Percentiles rank a stretch among this genome's conserved stretches.
Evolutionary conservation across 2,329 filamentous ascomycete genomes (phyloP).

Genomic region (Fusarium sp.): DNA sequence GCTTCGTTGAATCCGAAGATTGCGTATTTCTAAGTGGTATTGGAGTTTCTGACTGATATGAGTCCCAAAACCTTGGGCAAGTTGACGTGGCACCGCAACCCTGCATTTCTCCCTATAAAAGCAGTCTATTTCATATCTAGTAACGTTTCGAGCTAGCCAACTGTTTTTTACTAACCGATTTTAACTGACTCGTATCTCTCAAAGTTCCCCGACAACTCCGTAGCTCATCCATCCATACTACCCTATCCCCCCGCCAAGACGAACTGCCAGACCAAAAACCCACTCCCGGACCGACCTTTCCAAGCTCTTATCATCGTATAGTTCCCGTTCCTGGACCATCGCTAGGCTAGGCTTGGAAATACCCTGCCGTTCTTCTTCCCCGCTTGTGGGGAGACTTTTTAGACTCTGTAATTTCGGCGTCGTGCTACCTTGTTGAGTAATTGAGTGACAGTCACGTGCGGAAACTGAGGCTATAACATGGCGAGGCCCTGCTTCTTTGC

Average conservation of each 20-base stretch:
- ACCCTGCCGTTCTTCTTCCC: background rate
- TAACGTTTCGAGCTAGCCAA: background rate
- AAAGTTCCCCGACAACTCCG: background rate
- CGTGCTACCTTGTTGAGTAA: conserved; percentile 18
- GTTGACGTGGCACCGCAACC: background rate
- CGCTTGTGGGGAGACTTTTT: conserved; percentile 2
- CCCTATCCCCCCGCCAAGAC: background rate
- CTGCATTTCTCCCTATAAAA: background rate
- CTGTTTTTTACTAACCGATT: background rate
- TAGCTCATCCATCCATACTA: background rate
- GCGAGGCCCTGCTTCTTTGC: background rate
- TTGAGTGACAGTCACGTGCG: conserved; percentile 33
- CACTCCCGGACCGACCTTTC: background rate
- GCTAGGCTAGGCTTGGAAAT: conserved; percentile 10
- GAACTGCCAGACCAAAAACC: background rate
- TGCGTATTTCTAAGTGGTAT: background rate
- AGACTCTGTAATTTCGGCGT: conserved; percentile 15
- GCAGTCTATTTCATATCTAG: accelerated
- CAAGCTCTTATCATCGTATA: background rate
- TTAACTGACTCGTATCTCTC: background rate
- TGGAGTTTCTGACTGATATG: background rate
- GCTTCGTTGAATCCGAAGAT: background rate
- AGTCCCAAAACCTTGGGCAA: background rate
- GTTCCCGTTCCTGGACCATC: background rate
- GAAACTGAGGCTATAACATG: conserved; percentile 17